Base-by-base conservation (phyloP, 106 monocot genomes). In the Agapanthus africanus region DNA sequence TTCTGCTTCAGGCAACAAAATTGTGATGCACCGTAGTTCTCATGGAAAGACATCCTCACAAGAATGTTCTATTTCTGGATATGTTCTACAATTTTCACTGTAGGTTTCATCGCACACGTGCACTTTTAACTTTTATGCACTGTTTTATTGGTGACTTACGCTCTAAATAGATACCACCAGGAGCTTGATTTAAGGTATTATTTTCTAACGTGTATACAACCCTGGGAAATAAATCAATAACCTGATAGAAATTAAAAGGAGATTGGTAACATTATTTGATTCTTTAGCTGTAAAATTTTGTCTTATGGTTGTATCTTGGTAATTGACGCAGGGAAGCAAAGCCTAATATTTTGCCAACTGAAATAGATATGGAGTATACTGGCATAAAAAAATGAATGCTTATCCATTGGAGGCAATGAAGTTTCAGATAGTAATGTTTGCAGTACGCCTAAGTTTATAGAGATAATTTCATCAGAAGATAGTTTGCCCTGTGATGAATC, bases 241-340 rank as follows among this genome's bases (percentile, higher is more conserved):
- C n/a, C n/a, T n/a, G n/a, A n/a, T n/a, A n/a, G n/a, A n/a, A n/a
- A n/a, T n/a, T n/a, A n/a, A n/a, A n/a, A n/a, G n/a, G n/a, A n/a
- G n/a, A n/a, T n/a, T n/a, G n/a, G n/a, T n/a, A n/a, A n/a, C n/a
- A n/a, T n/a, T n/a, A n/a, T n/a, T n/a, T n/a, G n/a, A n/a, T n/a
- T n/a, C n/a, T 40, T 40, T 4, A 40, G 40, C 40, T n/a, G n/a
- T n/a, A 40, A 10, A 40, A 40, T 40, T n/a, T 40, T 40, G 10
- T 44, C 1, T 59, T 26, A 59, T 15, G 27, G 11, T 28, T 15
- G 31, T 57, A 64, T 66, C 30, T 39, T 28, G 26, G 7, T 66
- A 42, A 66, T 65, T 52, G 9, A 36, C 44, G 50, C 69, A 76
- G 70, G 76, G 18, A 37, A 63, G 8, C 63, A 32, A 30, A 7